Evolutionary conservation across 2,329 filamentous ascomycete genomes (phyloP).

Genomic region (Diaporthe australafricana): DNA sequence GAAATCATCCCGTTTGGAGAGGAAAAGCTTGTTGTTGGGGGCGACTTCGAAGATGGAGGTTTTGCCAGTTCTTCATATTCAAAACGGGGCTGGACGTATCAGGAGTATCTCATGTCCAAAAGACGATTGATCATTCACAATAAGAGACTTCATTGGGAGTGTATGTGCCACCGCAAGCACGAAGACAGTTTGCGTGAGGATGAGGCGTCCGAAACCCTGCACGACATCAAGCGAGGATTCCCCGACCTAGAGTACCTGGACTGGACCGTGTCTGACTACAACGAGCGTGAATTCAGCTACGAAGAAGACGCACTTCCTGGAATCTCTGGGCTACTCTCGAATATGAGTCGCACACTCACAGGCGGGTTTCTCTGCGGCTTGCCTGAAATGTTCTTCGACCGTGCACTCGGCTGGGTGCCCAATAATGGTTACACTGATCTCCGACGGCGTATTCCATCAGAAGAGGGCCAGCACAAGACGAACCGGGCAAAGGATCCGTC

Average conservation of each 20-base stretch:
- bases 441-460: background rate
- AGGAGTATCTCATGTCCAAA: background rate
- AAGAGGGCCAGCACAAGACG: background rate
- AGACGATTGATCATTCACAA: background rate
- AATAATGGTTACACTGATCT: background rate
- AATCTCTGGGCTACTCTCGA: conserved; percentile 29
- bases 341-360: conserved; percentile 26
- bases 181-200: background rate
- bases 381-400: conserved; percentile 38
- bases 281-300: conserved; percentile 31
- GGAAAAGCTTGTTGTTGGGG: background rate
- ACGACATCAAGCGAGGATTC: no score
- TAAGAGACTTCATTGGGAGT: background rate
- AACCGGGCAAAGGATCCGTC: background rate
- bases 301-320: conserved; percentile 35
- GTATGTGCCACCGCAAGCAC: background rate
- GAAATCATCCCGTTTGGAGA: background rate
- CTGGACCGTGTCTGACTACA: conserved; percentile 12
- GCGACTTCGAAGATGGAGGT: background rate
- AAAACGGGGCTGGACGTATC: background rate
- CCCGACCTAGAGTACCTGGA: no score
- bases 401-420: conserved; percentile 33
- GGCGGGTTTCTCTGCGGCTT: conserved; percentile 39
- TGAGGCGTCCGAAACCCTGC: no score
- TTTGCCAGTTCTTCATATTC: background rate